phyloP scores from a whole-genome alignment of 352 stramenopile species.

The Pythium utonaiense region DNA sequence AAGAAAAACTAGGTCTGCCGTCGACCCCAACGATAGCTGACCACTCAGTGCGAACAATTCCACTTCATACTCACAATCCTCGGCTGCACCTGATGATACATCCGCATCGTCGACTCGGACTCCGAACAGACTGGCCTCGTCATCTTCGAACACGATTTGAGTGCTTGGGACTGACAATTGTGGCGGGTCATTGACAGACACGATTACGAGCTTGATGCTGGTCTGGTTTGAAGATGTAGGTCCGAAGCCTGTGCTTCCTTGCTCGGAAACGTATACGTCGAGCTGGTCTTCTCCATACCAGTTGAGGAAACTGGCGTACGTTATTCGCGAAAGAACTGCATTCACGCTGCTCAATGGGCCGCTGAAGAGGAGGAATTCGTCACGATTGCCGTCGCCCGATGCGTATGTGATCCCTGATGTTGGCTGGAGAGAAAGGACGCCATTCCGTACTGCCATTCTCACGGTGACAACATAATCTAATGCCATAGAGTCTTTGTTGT shows the following conservation, averaged over 20 bases:
- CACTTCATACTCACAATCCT: conserved; percentile 51
- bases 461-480: conserved; percentile 64
- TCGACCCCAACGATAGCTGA: conserved; percentile 35
- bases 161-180: conserved; percentile 45
- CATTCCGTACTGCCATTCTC: conserved; percentile 50
- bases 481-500: conserved; percentile 45
- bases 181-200: conserved; percentile 62
- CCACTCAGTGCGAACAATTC: conserved; percentile 56
- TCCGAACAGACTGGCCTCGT: conserved; percentile 63
- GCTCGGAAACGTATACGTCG: conserved; percentile 48
- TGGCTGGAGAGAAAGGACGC: conserved; percentile 45
- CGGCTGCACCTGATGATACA: conserved; percentile 19
- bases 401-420: conserved; percentile 62
- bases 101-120: conserved; percentile 61
- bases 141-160: conserved; percentile 55
- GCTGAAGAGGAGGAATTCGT: conserved; percentile 66
- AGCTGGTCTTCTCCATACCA: conserved; percentile 72
- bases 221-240: conserved; percentile 32
- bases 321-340: conserved; percentile 36
- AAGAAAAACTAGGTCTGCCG: conserved; percentile 28
- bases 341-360: conserved; percentile 62
- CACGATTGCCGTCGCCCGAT: conserved; percentile 38
- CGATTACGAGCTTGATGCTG: conserved; percentile 34
- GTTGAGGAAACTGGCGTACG: conserved; percentile 62
- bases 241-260: conserved; percentile 61